Evolutionary conservation across 805 yeast species (phyloP), one percentile per base, ranked within the genome.

Genomic region (Saturnispora sekii): DNA sequence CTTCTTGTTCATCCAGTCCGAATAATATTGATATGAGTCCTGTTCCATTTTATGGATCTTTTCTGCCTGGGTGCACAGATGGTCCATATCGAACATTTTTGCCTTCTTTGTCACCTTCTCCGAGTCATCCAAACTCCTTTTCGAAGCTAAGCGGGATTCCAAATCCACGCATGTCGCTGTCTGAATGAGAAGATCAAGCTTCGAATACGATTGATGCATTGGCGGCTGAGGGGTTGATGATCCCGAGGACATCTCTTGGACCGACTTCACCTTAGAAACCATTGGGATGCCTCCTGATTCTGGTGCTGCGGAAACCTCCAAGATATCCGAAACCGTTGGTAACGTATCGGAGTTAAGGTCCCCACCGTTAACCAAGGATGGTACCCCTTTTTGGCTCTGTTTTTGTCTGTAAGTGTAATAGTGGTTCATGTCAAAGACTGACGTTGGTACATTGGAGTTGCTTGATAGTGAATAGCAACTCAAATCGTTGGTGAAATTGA

Each of bases 131-230:
- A 21, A 8, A 21, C 26, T 21, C 6, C 26, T 21, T 21, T 21
- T 21, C n/a, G 38, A 40, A 11, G 28, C 36, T 15, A 42, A 40
- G 14, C 17, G 14, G 10, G 32, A 29, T 6, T 51, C 45, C 10
- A 47, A 21, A 32, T 48, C 49, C 1, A 46, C 48, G 7, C 48
- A 45, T 3, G 63, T 53, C 1, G 65, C 65, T 4, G 65, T 61
- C 35, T 60, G 62, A 41, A 61, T 58, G 6, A 61, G 47, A 10
- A 61, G 42, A 32, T 61, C 65, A 15, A 61, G 30, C 41, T 60
- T 60, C 5, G 62, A 54, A 21, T 21, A 21, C 8, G 26, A 21
- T 21, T 21, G 26, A 21, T 21, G 26, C 26, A 21, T 2, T 6
- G 26, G 8, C 17, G 49, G 53, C 17, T 44, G 48, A 18, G 14